phyloP scores from a whole-genome alignment of 805 yeast species.

The Lipomyces spencermartinsiae region DNA sequence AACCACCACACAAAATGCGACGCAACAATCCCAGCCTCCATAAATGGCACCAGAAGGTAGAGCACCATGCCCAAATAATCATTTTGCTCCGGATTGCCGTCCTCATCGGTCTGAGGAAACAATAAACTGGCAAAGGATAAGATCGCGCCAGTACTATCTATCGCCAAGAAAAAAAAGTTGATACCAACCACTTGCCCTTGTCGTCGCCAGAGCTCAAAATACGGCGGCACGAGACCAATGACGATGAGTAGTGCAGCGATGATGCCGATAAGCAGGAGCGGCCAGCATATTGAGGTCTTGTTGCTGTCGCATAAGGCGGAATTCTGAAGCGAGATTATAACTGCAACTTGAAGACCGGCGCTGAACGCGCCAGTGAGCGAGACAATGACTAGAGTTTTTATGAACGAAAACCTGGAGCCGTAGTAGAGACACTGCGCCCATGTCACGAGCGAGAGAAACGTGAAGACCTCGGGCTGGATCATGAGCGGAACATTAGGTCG shows the following conservation, averaged over 20 bases:
- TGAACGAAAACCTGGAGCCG: constrained; percentile 41
- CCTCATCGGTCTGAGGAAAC: constrained; percentile 46
- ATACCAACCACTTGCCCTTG: constrained; percentile 87
- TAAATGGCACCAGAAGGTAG: constrained; percentile 71
- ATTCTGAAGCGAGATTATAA: constrained; percentile 63
- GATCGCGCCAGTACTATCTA: constrained; percentile 85
- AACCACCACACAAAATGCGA: constrained; percentile 54
- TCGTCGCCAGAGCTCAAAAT: constrained; percentile 79
- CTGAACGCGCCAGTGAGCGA: constrained; percentile 52
- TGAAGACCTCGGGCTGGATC: constrained; percentile 87
- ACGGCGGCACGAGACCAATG: constrained; percentile 85
- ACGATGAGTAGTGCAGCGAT: constrained; percentile 78
- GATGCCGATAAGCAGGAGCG: constrained; percentile 78
- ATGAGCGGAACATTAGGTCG: constrained; percentile 77
- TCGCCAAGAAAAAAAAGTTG: constrained; percentile 74
- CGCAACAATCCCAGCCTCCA: constrained; percentile 78
- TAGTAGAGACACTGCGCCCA: constrained; percentile 73
- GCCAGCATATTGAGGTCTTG: constrained; percentile 68
- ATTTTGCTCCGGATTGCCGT: constrained; percentile 42
- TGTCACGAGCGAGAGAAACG: constrained; percentile 67
- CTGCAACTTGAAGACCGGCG: constrained; percentile 71
- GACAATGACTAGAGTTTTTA: constrained; percentile 49
- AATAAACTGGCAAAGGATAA: constrained; percentile 72
- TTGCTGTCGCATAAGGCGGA: constrained; percentile 13
- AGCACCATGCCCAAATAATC: constrained; percentile 83